These are phyloP conservation scores for Beverwykella pulmonaria DNA, from an alignment of 495 filamentous ascomycete species.

Conservation along the genomic window DNA sequence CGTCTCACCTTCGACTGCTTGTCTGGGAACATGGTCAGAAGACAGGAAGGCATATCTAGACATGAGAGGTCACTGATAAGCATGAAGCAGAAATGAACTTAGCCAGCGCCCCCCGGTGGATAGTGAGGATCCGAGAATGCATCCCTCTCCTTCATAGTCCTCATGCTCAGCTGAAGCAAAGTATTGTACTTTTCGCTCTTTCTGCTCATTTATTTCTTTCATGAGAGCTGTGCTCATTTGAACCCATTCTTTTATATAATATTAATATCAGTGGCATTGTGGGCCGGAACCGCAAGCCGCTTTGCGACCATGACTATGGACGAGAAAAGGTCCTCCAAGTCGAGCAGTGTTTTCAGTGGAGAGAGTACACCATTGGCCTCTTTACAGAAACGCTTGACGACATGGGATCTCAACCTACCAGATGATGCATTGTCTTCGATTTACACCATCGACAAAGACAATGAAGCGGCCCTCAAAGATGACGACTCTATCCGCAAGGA, in stretches of 20 bases:
- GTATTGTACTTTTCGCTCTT: neutral
- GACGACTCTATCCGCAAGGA: conserved; percentile 19
- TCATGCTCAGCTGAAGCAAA: neutral
- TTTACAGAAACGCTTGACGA: conserved; percentile 12
- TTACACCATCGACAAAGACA: neutral
- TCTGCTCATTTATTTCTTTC: neutral
- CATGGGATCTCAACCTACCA: conserved; percentile 53
- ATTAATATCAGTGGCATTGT: conserved; percentile 6
- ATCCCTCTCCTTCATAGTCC: neutral
- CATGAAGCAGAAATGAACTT: conserved; percentile 17
- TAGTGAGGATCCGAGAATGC: neutral
- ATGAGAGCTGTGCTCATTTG: neutral
- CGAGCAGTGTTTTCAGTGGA: conserved; percentile 1
- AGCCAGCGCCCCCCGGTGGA: neutral
- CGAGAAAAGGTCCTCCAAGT: conserved; percentile 10
- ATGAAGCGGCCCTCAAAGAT: neutral
- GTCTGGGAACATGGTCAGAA: neutral
- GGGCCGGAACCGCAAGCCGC: conserved; percentile 10
- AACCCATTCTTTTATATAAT: neutral
- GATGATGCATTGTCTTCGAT: conserved; percentile 36
- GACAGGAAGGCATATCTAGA: neutral
- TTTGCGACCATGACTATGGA: conserved; percentile 2
- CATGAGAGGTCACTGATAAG: conserved; percentile 16
- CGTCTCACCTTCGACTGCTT: conserved; percentile 8
- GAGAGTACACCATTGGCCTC: conserved; percentile 2